These are phyloP conservation scores for Scheffersomyces illinoinensis DNA, from an alignment of 1,139 yeast genomes.

Conservation along the genomic window DNA sequence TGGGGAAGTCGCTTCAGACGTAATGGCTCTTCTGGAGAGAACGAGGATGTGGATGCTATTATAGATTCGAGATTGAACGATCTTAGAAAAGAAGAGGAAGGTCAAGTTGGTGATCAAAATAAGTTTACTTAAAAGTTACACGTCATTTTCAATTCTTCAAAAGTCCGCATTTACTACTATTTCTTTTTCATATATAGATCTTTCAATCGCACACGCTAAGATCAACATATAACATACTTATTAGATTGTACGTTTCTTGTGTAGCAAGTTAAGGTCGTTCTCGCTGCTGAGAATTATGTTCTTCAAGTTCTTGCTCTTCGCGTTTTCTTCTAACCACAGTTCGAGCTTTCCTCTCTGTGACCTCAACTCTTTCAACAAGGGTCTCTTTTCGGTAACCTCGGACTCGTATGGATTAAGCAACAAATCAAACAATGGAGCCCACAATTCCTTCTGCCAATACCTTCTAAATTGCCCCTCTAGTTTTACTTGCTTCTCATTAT, in stretches of 20 bases:
- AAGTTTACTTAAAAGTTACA: not conserved
- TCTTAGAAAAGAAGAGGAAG: constrained; percentile 15
- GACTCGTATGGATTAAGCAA: constrained; percentile 59
- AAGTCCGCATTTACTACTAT: not conserved
- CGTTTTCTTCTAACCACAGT: constrained; percentile 35
- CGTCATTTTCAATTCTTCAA: not conserved
- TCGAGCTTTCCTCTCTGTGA: constrained; percentile 46
- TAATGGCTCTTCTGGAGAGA: constrained; percentile 26
- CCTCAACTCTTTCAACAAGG: constrained; percentile 40
- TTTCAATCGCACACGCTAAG: not conserved
- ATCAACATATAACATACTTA: not conserved
- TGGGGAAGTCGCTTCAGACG: constrained; percentile 14
- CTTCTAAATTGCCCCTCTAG: constrained; percentile 57
- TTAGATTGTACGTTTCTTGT: constrained; percentile 10
- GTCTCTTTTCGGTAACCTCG: constrained; percentile 22
- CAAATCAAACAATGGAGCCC: constrained; percentile 68
- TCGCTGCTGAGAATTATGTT: constrained; percentile 20
- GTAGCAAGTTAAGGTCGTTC: constrained; percentile 18
- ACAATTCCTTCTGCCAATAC: constrained; percentile 74
- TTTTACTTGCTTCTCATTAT: constrained; percentile 26
- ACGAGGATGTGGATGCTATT: constrained; percentile 55
- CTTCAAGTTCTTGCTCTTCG: constrained; percentile 18
- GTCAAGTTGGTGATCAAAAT: not conserved
- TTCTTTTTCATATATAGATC: not conserved
- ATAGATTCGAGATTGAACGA: constrained; percentile 52